Evolutionary conservation across 192 early-diverging fungal genomes (phyloP).

Genomic region (Gaertneriomyces semiglobifer): DNA sequence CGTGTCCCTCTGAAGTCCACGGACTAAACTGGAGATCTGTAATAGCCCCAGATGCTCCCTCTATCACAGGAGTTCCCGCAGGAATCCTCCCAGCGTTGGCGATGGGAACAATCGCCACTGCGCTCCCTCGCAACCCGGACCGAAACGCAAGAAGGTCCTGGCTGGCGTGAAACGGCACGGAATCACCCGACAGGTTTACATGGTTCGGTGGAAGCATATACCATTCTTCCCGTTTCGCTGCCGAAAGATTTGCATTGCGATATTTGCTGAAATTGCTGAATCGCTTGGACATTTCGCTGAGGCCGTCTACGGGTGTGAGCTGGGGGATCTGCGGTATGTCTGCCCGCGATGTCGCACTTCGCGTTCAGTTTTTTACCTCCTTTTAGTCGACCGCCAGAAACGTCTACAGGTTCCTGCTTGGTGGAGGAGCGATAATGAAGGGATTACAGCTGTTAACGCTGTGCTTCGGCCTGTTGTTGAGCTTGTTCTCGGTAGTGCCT

Average conservation of each 20-base stretch:
- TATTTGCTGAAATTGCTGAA: conserved; percentile 34
- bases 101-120: conserved; percentile 14
- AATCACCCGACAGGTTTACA: conserved; percentile 14
- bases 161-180: conserved; percentile 13
- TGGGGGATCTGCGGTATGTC: too few species aligned
- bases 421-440: too few species aligned
- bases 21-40: conserved; percentile 17
- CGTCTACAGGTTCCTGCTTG: too few species aligned
- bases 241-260: conserved; percentile 30
- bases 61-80: neutral
- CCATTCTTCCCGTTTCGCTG: conserved; percentile 32
- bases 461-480: too few species aligned
- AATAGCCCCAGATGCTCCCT: conserved; percentile 1
- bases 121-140: conserved; percentile 8
- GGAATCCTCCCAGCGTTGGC: neutral
- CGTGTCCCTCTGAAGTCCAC: neutral
- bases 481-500: neutral
- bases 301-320: too few species aligned
- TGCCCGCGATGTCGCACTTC: too few species aligned
- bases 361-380: too few species aligned
- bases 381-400: too few species aligned
- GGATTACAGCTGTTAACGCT: too few species aligned
- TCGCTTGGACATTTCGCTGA: conserved; percentile 20
- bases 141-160: conserved; percentile 18
- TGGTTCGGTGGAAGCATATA: conserved; percentile 2